A percentile compares a stretch with the other conserved stretches of the same genome.
Conservation (phyloP, 2,329 filamentous ascomycete species). For the Clarireedia monteithiana region DNA sequence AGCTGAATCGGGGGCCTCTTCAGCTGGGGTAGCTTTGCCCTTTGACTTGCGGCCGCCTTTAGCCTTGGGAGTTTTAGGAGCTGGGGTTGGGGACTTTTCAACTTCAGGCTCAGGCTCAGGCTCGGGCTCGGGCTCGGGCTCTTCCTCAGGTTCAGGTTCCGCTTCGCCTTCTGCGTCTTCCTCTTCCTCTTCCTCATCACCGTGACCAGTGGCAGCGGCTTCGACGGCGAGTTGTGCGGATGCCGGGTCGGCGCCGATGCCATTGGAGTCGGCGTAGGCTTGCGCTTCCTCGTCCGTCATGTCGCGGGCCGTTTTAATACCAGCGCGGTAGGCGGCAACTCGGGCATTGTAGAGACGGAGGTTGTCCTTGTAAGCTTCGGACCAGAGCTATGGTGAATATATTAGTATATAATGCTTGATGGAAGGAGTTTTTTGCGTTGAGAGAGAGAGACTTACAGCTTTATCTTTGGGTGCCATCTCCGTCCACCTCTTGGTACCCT, state of each 20-base stretch:
- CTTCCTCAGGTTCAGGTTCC: constrained; percentile 24
- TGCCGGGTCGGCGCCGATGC: constrained; percentile 42
- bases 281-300: constrained; percentile 55
- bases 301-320: constrained; percentile 49
- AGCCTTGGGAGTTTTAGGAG: constrained; percentile 49
- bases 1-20: constrained; percentile 14
- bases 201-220: constrained; percentile 31
- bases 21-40: constrained; percentile 27
- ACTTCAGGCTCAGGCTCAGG: constrained; percentile 26
- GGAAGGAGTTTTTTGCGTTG: background rate
- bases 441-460: constrained; percentile 33
- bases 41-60: constrained; percentile 33
- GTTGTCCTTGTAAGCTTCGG: constrained; percentile 61
- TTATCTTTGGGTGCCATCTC: constrained; percentile 70
- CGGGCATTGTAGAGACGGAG: constrained; percentile 58
- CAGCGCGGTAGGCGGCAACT: constrained; percentile 56
- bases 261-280: constrained; percentile 50
- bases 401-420: background rate
- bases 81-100: constrained; percentile 38
- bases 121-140: no score
- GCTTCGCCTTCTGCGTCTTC: constrained; percentile 37
- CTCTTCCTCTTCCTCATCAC: constrained; percentile 22
- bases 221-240: constrained; percentile 41
- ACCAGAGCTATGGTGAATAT: constrained; percentile 38
- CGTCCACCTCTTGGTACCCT: constrained; percentile 81